Base-by-base conservation (phyloP, 441 rosid species). In the Aleurites moluccanus region DNA sequence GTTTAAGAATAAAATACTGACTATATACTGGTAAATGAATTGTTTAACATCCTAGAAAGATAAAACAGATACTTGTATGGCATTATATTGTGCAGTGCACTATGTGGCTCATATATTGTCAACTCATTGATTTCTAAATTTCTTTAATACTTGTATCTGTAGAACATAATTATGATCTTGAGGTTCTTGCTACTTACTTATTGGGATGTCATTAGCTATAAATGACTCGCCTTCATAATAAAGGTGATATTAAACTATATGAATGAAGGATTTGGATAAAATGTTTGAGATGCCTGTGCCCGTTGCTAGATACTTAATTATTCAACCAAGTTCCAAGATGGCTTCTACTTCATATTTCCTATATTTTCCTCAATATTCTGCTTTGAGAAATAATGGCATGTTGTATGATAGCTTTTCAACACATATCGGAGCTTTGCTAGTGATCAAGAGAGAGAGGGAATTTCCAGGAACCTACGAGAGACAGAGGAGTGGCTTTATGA, bases 401-500 rank as follows among this genome's bases (percentile, higher is more conserved):
- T 33, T 73, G 25, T 63, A 35, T 72, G 63, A 66, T 77, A 88
- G 92, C 86, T 88, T 73, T 84, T 85, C 73, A 86, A 86, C 80
- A 84, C 77, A 8, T 86, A 84, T 71, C 86, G 90, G 72, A 81
- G 83, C 80, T 88, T 85, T 82, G 88, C 88, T 21, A 79, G 76
- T 75, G 87, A 86, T 68, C 49, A 2, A 50, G 92, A 88, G 85
- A 85, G 83, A 74, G 90, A 88, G 59, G 86, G 84, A 25, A 81
- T 86, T 47, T 84, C 90, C 68, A 83, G 75, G 79, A 88, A 80
- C 79, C 77, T 88, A 28, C 87, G 86, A 72, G 87, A 86, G 85
- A 85, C 92, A 2, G 85, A 88, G 71, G 90, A 88, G 64, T 88
- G 92, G 90, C 92, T 88, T 72, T 86, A 86, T 49, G 87, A 83